A percentile compares a stretch with the other conserved stretches of the same genome.
Conservation (phyloP, 352 stramenopile species). For the Globisporangium mamillatum region DNA sequence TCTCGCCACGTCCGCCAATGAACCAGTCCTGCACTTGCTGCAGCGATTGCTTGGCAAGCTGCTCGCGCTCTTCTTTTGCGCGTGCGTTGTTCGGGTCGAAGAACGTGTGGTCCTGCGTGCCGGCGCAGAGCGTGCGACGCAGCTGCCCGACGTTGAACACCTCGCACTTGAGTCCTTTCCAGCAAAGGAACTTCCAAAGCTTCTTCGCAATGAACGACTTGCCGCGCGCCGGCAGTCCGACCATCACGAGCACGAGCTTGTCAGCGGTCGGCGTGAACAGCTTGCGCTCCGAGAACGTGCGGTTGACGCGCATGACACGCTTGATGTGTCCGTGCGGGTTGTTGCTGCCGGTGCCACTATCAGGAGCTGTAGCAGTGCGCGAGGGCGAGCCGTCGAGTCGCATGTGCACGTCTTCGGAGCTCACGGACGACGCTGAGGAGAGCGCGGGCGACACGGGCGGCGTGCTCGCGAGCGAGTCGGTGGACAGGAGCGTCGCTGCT, state of each 20-base stretch:
- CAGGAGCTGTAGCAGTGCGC: neutral
- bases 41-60: slow-evolving; percentile 77
- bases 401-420: slow-evolving; percentile 5
- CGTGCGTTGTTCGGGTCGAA: slow-evolving; percentile 90
- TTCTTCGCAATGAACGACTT: slow-evolving; percentile 97
- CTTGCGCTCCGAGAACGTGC: slow-evolving; percentile 66
- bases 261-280: slow-evolving; percentile 83
- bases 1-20: slow-evolving; percentile 20
- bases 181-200: slow-evolving; percentile 74
- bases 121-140: slow-evolving; percentile 72
- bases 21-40: slow-evolving; percentile 72
- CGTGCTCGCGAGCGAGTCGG: neutral
- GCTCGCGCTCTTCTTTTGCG: slow-evolving; percentile 68
- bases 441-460: slow-evolving; percentile 17
- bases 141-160: slow-evolving; percentile 97
- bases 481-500: neutral
- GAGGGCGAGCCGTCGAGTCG: slow-evolving; percentile 8
- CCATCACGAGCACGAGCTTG: slow-evolving; percentile 95
- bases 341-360: neutral
- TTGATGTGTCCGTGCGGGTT: slow-evolving; percentile 13
- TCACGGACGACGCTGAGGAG: slow-evolving; percentile 13
- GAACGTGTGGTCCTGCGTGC: slow-evolving; percentile 85
- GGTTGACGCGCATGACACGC: slow-evolving; percentile 19
- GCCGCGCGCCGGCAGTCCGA: slow-evolving; percentile 91
- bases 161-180: slow-evolving; percentile 73